These are phyloP conservation scores for Pisolithus marmoratus DNA, from an alignment of 768 basidiomycete genomes.

Conservation along the genomic window DNA sequence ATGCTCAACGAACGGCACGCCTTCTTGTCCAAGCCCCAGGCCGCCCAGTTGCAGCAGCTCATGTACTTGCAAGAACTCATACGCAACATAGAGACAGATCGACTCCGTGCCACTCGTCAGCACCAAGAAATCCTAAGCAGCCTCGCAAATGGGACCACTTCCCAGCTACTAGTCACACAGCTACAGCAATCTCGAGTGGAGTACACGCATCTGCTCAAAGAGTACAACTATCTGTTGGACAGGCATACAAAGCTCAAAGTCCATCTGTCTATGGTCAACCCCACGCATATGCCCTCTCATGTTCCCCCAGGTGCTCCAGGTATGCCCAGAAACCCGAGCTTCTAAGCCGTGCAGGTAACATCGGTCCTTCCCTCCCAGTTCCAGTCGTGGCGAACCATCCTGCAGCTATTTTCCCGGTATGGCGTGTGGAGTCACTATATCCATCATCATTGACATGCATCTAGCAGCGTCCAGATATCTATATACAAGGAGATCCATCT, in stretches of 20 bases:
- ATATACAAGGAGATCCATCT: neutral
- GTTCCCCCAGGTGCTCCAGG: constrained; percentile 2
- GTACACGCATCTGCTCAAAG: constrained; percentile 16
- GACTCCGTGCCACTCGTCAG: constrained; percentile 12
- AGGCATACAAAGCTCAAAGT: constrained; percentile 18
- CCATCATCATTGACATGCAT: neutral
- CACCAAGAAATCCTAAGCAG: constrained; percentile 20
- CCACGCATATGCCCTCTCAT: constrained; percentile 2
- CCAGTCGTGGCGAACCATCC: constrained; percentile 1
- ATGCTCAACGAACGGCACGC: constrained; percentile 27
- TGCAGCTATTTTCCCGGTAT: neutral
- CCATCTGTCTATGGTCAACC: constrained; percentile 1
- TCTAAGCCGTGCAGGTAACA: neutral
- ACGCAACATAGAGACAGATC: constrained; percentile 15
- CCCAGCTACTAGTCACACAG: constrained; percentile 15
- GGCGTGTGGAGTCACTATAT: neutral
- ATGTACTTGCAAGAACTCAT: constrained; percentile 23
- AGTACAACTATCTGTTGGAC: constrained; percentile 13
- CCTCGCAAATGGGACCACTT: constrained; percentile 7
- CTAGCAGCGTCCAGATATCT: neutral
- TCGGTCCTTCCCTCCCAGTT: neutral
- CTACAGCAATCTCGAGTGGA: constrained; percentile 14
- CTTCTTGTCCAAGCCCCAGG: constrained; percentile 12
- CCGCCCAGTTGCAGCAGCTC: constrained; percentile 13
- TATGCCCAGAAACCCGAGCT: neutral